A percentile compares a stretch with the other conserved stretches of the same genome.
These are phyloP conservation scores for Creolimax fragrantissima DNA, from an alignment of 78 protist species.

Conservation along the genomic window DNA sequence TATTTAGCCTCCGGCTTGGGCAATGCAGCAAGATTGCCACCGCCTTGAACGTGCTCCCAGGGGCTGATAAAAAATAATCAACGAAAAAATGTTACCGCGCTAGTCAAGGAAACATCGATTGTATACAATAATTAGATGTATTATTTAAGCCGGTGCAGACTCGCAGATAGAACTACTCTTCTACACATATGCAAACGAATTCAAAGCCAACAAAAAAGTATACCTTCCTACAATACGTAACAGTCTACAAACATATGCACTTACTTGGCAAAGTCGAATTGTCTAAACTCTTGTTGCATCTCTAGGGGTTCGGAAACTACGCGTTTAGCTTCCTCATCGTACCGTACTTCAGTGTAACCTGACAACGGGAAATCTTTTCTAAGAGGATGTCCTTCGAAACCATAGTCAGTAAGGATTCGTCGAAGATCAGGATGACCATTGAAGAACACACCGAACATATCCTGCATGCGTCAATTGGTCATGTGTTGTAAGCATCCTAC, in stretches of 20 bases:
- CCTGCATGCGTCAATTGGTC: slow-evolving; percentile 38
- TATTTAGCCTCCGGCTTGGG: not conserved
- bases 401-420: slow-evolving; percentile 69
- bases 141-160: too few relatives aligned
- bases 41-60: slow-evolving; percentile 17
- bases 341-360: slow-evolving; percentile 58
- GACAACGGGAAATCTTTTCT: slow-evolving; percentile 67
- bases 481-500: too few relatives aligned
- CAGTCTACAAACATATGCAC: too few relatives aligned
- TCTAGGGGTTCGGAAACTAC: slow-evolving; percentile 51
- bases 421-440: slow-evolving; percentile 59
- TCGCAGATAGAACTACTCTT: too few relatives aligned
- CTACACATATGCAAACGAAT: too few relatives aligned
- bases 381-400: slow-evolving; percentile 65
- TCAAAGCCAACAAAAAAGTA: too few relatives aligned
- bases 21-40: not conserved
- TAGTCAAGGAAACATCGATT: too few relatives aligned
- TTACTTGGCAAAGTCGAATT: slow-evolving; percentile 29
- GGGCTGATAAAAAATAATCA: slow-evolving; percentile 14
- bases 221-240: too few relatives aligned
- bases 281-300: slow-evolving; percentile 55
- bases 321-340: slow-evolving; percentile 48
- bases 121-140: too few relatives aligned
- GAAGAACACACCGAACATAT: slow-evolving; percentile 66
- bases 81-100: too few relatives aligned